Evolutionary conservation across 768 basidiomycete species (phyloP).

Genomic region (Collybia sp.): DNA sequence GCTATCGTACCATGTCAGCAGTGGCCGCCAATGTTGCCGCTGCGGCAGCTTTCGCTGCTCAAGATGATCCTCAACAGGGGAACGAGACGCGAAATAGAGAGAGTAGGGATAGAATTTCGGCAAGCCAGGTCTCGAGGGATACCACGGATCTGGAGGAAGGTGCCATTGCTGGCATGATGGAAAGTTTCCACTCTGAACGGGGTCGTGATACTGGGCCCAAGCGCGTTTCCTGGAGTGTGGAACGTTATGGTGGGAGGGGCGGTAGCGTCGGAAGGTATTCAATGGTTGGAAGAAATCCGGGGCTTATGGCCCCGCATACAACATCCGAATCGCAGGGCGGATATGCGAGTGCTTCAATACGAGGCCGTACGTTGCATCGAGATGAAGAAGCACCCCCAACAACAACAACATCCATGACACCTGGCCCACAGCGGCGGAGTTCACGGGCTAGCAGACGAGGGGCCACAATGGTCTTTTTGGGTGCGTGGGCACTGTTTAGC

Average conservation of each 20-base stretch:
- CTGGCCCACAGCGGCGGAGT: constrained; percentile 25
- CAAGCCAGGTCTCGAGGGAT: too few relatives aligned
- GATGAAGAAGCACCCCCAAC: constrained; percentile 21
- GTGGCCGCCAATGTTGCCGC: constrained; percentile 72
- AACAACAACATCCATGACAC: constrained; percentile 17
- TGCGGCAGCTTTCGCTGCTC: constrained; percentile 64
- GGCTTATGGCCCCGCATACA: constrained; percentile 29
- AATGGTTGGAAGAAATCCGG: constrained; percentile 11
- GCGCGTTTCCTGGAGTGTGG: constrained; percentile 67
- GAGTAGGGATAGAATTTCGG: constrained; percentile 7
- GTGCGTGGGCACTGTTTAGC: constrained; percentile 71
- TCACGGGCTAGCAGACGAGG: constrained; percentile 69
- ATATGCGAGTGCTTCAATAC: constrained; percentile 19
- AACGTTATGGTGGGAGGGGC: constrained; percentile 38
- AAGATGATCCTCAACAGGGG: constrained; percentile 34
- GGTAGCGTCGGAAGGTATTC: constrained; percentile 40
- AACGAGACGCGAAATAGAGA: constrained; percentile 19
- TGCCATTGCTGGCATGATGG: constrained; percentile 52
- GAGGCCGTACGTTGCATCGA: constrained; percentile 44
- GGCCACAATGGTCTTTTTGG: constrained; percentile 78
- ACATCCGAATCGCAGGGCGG: neutral
- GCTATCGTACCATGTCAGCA: constrained; percentile 64
- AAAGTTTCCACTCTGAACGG: constrained; percentile 76
- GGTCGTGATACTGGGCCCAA: constrained; percentile 41
- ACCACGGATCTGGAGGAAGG: constrained; percentile 39